A percentile compares a stretch with the other conserved stretches of the same genome.
These are phyloP conservation scores for Strobilomyces echinocephalus DNA, from an alignment of 768 basidiomycete genomes.

Conservation along the genomic window DNA sequence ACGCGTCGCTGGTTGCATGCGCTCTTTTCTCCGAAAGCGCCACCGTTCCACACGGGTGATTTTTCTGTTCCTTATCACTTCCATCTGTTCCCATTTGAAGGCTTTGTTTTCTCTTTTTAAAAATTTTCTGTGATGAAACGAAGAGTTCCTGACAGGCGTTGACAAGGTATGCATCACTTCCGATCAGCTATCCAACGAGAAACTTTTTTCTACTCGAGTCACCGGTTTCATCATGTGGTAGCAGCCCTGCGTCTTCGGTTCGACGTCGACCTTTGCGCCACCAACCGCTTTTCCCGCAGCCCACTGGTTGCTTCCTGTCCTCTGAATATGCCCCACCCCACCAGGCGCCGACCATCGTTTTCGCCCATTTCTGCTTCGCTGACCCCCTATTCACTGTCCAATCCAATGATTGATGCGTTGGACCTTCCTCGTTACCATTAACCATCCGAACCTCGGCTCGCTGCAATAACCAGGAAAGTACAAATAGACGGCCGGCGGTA, in stretches of 20 bases:
- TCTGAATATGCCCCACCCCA: background rate
- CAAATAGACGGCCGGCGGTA: constrained; percentile 14
- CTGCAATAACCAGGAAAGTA: constrained; percentile 2
- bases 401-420: background rate
- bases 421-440: background rate
- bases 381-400: constrained; percentile 2
- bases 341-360: background rate
- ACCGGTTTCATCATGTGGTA: constrained; percentile 8
- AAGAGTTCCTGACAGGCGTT: constrained; percentile 11
- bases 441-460: background rate
- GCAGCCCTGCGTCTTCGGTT: background rate
- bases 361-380: background rate
- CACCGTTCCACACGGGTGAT: constrained; percentile 15
- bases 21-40: constrained; percentile 24
- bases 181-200: constrained; percentile 13
- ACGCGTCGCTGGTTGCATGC: constrained; percentile 25
- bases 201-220: constrained; percentile 21
- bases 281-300: constrained; percentile 7
- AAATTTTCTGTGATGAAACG: constrained; percentile 13
- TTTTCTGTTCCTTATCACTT: constrained; percentile 18
- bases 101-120: background rate
- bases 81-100: constrained; percentile 21
- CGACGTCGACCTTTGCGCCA: background rate
- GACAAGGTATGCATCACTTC: constrained; percentile 10
- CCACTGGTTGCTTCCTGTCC: background rate